These are phyloP conservation scores for Suhomyces maxii DNA, from an alignment of 1,139 yeast genomes.

Conservation along the genomic window DNA sequence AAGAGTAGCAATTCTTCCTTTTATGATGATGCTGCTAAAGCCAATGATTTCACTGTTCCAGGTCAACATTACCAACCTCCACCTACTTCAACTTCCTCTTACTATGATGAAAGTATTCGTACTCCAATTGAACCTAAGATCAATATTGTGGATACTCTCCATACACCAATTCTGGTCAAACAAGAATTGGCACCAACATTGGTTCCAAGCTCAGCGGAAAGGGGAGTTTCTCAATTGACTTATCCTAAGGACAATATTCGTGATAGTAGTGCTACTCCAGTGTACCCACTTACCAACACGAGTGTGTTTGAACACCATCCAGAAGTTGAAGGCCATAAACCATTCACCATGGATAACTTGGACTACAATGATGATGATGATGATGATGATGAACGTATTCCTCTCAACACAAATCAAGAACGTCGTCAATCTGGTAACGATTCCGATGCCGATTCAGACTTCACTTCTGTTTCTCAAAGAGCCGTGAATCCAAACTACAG, in stretches of 20 bases:
- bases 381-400: slow-evolving; percentile 21
- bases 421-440: slow-evolving; percentile 17
- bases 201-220: slow-evolving; percentile 24
- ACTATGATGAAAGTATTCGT: slow-evolving; percentile 3
- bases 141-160: slow-evolving; percentile 7
- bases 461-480: slow-evolving; percentile 79
- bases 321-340: slow-evolving; percentile 48
- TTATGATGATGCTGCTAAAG: slow-evolving; percentile 37
- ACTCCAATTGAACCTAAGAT: slow-evolving; percentile 3
- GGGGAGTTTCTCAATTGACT: slow-evolving; percentile 20
- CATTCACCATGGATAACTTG: slow-evolving; percentile 42
- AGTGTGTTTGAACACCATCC: slow-evolving; percentile 49
- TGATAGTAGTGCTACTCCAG: slow-evolving; percentile 10
- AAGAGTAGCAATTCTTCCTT: slow-evolving; percentile 25
- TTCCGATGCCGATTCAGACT: slow-evolving; percentile 52
- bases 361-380: slow-evolving; percentile 9
- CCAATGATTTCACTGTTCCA: slow-evolving; percentile 35
- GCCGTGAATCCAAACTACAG: slow-evolving; percentile 64
- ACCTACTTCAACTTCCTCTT: slow-evolving; percentile 12
- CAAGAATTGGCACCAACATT: slow-evolving; percentile 33
- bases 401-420: slow-evolving; percentile 4
- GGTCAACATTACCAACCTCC: slow-evolving; percentile 1
- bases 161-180: slow-evolving; percentile 4
- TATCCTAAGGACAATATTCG: slow-evolving; percentile 16
- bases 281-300: slow-evolving; percentile 15